Percentiles rank a stretch among this genome's conserved stretches.
Evolutionary conservation across 1,284 basidiomycete species (phyloP).

Genomic region (Amylostereum areolatum): DNA sequence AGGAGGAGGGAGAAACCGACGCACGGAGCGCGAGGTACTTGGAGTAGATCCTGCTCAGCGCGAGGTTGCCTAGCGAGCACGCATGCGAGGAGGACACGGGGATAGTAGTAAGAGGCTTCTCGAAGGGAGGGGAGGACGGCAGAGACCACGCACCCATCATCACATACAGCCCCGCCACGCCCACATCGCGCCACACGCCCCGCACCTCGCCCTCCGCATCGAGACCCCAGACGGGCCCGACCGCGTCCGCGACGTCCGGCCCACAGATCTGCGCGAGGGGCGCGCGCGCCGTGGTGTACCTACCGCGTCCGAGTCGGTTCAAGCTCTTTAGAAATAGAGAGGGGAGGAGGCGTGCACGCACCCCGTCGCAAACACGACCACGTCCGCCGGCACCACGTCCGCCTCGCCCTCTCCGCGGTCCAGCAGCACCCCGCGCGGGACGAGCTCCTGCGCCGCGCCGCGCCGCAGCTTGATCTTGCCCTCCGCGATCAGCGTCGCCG

Average conservation of each 20-base stretch:
- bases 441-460: slow-evolving; percentile 39
- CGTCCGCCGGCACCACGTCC: no score
- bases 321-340: slow-evolving; percentile 14
- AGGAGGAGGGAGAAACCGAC: slow-evolving; percentile 11
- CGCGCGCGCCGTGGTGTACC: slow-evolving; percentile 29
- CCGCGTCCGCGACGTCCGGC: slow-evolving; percentile 37
- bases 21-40: slow-evolving; percentile 33
- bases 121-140: background rate
- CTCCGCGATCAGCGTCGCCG: slow-evolving; percentile 22
- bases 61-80: slow-evolving; percentile 29
- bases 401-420: no score
- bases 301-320: slow-evolving; percentile 9
- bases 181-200: slow-evolving; percentile 42
- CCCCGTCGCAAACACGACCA: slow-evolving; percentile 41
- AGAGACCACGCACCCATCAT: slow-evolving; percentile 39
- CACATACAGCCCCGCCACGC: slow-evolving; percentile 48
- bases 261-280: slow-evolving; percentile 43
- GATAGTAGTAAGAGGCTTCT: slow-evolving; percentile 1
- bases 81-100: slow-evolving; percentile 48
- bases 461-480: slow-evolving; percentile 41
- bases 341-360: background rate
- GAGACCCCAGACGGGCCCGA: slow-evolving; percentile 51
- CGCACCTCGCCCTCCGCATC: slow-evolving; percentile 53
- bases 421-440: slow-evolving; percentile 50
- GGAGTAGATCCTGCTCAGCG: slow-evolving; percentile 31